A percentile compares a stretch with the other conserved stretches of the same genome.
phyloP scores from a whole-genome alignment of 208 protist genomes.

The Endotrypanum monterogeii region DNA sequence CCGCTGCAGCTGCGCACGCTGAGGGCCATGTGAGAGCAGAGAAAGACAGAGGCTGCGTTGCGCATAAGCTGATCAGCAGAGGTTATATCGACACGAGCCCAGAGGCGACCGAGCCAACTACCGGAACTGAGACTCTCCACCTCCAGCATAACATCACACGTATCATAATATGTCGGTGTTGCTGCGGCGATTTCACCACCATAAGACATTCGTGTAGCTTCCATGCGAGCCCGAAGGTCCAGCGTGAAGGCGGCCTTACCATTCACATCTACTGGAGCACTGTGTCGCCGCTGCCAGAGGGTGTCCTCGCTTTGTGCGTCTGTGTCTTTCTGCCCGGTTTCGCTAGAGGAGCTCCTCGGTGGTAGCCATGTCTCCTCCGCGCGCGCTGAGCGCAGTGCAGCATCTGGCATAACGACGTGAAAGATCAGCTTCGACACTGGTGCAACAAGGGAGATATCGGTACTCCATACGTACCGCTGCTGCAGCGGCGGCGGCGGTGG shows the following conservation, averaged over 20 bases:
- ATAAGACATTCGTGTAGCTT: not conserved
- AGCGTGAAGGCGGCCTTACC: slow-evolving; percentile 16
- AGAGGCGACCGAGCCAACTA: slow-evolving; percentile 27
- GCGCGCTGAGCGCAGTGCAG: slow-evolving; percentile 5
- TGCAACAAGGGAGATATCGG: slow-evolving; percentile 9
- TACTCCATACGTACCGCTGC: slow-evolving; percentile 25
- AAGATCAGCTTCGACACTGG: slow-evolving; percentile 13
- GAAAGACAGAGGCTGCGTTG: slow-evolving; percentile 11
- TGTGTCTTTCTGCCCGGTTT: not conserved
- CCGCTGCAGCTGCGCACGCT: slow-evolving; percentile 17
- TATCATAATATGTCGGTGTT: not conserved
- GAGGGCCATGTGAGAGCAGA: slow-evolving; percentile 1
- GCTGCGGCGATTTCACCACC: not conserved
- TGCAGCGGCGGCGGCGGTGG: not conserved
- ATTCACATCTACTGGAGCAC: not conserved
- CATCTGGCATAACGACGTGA: slow-evolving; percentile 7
- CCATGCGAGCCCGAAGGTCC: not conserved
- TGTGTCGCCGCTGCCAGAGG: not conserved
- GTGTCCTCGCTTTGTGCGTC: not conserved
- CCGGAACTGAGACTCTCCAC: slow-evolving; percentile 18
- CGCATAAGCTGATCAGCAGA: not conserved
- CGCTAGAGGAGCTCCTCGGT: not conserved
- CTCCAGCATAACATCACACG: slow-evolving; percentile 21
- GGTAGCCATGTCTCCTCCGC: slow-evolving; percentile 15
- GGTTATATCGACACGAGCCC: slow-evolving; percentile 1